Percentiles rank a stretch among this genome's conserved stretches.
These are phyloP conservation scores for Acaromyces ingoldii DNA, from an alignment of 1,284 basidiomycete genomes.

Conservation along the genomic window DNA sequence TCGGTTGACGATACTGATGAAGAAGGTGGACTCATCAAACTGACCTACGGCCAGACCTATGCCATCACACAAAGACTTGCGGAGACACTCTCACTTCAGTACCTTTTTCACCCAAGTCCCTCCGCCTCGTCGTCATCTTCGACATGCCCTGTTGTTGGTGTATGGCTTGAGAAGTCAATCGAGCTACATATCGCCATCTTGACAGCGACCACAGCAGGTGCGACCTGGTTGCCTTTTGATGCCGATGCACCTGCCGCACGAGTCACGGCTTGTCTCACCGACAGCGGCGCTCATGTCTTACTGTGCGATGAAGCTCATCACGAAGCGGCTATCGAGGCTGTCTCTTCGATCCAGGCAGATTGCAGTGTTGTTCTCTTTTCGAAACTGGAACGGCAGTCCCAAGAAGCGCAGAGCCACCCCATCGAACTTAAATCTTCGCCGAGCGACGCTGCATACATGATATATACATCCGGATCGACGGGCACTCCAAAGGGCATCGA, in stretches of 20 bases:
- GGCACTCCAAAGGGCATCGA: constrained; percentile 13
- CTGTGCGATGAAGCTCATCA: constrained; percentile 7
- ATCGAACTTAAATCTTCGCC: too few species aligned
- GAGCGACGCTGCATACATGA: constrained; percentile 7
- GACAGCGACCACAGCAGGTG: neutral
- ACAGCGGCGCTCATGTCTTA: constrained; percentile 2
- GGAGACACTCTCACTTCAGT: neutral
- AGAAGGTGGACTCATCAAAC: neutral
- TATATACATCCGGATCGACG: constrained; percentile 10
- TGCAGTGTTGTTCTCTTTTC: neutral
- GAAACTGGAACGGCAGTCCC: too few species aligned
- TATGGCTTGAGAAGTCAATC: constrained; percentile 10
- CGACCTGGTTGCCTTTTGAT: constrained; percentile 12
- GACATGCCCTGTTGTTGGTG: constrained; percentile 1
- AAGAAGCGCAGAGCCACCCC: too few species aligned
- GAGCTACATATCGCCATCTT: constrained; percentile 7
- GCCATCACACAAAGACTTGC: neutral
- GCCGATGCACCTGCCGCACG: constrained; percentile 9
- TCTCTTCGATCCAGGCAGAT: neutral
- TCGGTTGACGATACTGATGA: constrained; percentile 1
- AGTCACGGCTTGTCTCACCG: constrained; percentile 1
- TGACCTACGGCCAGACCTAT: neutral
- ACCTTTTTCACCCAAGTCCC: neutral
- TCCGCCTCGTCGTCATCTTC: too few species aligned
- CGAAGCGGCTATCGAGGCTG: constrained; percentile 1